phyloP scores from a whole-genome alignment of 2,329 filamentous ascomycete species.

The Beauveria asiatica region DNA sequence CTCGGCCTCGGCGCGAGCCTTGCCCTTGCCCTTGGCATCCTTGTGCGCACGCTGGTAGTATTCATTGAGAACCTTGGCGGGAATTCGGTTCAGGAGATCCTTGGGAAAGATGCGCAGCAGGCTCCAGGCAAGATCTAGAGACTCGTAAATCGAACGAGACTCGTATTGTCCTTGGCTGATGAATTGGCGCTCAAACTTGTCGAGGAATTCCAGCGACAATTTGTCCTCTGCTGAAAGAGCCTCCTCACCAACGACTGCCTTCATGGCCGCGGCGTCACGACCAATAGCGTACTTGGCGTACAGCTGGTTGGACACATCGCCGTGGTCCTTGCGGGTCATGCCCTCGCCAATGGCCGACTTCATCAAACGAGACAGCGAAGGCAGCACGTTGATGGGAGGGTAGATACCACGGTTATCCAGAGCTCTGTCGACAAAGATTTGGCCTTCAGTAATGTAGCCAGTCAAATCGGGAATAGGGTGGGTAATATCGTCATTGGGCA shows the following conservation, averaged over 20 bases:
- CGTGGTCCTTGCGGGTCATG: slow-evolving; percentile 93
- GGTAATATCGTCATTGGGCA: slow-evolving; percentile 99
- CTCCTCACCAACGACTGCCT: slow-evolving; percentile 97
- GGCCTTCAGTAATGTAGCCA: slow-evolving; percentile 97
- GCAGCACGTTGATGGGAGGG: slow-evolving; percentile 96
- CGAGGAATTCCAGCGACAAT: slow-evolving; percentile 92
- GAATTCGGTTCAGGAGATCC: slow-evolving; percentile 93
- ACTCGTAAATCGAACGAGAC: slow-evolving; percentile 83
- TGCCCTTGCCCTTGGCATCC: slow-evolving; percentile 55
- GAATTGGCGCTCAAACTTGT: slow-evolving; percentile 96
- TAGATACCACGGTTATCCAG: slow-evolving; percentile 96
- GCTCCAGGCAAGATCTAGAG: slow-evolving; percentile 92
- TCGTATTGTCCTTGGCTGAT: slow-evolving; percentile 91
- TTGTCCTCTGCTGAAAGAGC: slow-evolving; percentile 94
- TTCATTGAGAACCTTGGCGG: slow-evolving; percentile 72
- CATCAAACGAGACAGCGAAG: slow-evolving; percentile 97
- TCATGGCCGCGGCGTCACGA: slow-evolving; percentile 97
- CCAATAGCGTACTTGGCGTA: slow-evolving; percentile 99
- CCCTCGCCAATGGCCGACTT: slow-evolving; percentile 98
- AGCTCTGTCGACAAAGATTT: slow-evolving; percentile 94
- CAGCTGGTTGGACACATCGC: slow-evolving; percentile 97
- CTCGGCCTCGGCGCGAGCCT: slow-evolving; percentile 38
- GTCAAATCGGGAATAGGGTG: slow-evolving; percentile 98
- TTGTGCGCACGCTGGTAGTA: slow-evolving; percentile 65
- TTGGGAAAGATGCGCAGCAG: slow-evolving; percentile 95